A percentile compares a stretch with the other conserved stretches of the same genome.
Conservation (phyloP, 345 rosid species). For the Pelargonium nanum region DNA sequence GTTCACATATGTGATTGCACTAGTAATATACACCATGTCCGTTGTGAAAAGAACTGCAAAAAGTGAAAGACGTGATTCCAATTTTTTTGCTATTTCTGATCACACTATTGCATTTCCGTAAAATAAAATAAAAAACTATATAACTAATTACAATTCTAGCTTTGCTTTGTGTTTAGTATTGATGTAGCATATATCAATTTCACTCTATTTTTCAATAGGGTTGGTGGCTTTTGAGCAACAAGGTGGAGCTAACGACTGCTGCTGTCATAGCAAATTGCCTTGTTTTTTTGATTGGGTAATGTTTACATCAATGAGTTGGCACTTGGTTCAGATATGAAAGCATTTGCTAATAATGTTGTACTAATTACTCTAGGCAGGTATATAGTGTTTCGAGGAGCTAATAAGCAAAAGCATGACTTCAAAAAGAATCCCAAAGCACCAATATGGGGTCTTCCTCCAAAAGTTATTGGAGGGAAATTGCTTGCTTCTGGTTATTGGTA, state of each 20-base stretch:
- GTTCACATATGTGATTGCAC: too few species aligned
- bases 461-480: slow-evolving; percentile 74
- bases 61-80: neutral
- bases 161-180: neutral
- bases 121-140: too few species aligned
- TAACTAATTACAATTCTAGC: neutral
- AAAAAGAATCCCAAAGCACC: slow-evolving; percentile 71
- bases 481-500: slow-evolving; percentile 97
- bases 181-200: neutral
- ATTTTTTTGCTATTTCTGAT: neutral
- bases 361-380: slow-evolving; percentile 34
- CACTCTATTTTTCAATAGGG: slow-evolving; percentile 26
- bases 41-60: too few species aligned
- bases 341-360: neutral
- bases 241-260: slow-evolving; percentile 51
- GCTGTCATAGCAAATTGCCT: slow-evolving; percentile 49
- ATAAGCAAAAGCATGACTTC: slow-evolving; percentile 83
- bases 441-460: slow-evolving; percentile 83
- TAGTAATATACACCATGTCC: too few species aligned
- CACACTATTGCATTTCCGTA: neutral
- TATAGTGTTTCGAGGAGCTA: slow-evolving; percentile 81
- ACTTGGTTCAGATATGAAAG: neutral
- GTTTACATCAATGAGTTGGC: slow-evolving; percentile 8
- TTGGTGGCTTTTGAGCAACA: slow-evolving; percentile 89
- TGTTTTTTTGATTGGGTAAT: slow-evolving; percentile 69